Percentiles rank a stretch among this genome's conserved stretches.
phyloP scores from a whole-genome alignment of 1,139 yeast genomes.

The Casaregolazyma suthepensis region DNA sequence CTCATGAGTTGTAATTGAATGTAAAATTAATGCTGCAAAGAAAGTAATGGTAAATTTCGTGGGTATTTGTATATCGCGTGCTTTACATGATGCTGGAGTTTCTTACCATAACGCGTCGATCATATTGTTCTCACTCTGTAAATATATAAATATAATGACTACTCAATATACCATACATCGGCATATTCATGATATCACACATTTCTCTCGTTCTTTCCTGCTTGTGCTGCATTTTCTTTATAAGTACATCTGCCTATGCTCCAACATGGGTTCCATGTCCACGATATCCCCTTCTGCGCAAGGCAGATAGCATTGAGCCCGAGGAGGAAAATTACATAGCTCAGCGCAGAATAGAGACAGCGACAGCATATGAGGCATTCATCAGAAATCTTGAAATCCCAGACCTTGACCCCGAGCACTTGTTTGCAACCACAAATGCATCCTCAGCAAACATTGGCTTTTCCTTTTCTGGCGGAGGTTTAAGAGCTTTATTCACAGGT shows the following conservation, averaged over 20 bases:
- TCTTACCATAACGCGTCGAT: background rate
- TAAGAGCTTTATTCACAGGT: constrained; percentile 59
- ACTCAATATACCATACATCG: background rate
- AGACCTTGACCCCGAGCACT: constrained; percentile 32
- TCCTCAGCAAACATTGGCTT: constrained; percentile 37
- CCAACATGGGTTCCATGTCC: constrained; percentile 19
- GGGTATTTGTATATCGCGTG: background rate
- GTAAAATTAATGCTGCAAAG: background rate
- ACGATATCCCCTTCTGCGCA: constrained; percentile 12
- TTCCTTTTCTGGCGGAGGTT: constrained; percentile 71
- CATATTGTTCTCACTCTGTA: background rate
- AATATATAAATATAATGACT: background rate
- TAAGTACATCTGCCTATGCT: constrained; percentile 12
- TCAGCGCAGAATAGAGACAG: constrained; percentile 8
- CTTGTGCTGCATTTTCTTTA: background rate
- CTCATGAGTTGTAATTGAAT: background rate
- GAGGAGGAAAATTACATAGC: constrained; percentile 12
- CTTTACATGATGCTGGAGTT: background rate
- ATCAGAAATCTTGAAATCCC: constrained; percentile 28
- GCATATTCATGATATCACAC: background rate
- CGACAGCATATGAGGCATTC: constrained; percentile 23
- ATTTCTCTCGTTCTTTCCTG: background rate
- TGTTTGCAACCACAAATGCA: constrained; percentile 20
- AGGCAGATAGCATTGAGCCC: constrained; percentile 11
- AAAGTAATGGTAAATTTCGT: background rate